These are phyloP conservation scores for Cladosporium sp. DNA, from an alignment of 2,329 filamentous ascomycete genomes.

Conservation along the genomic window DNA sequence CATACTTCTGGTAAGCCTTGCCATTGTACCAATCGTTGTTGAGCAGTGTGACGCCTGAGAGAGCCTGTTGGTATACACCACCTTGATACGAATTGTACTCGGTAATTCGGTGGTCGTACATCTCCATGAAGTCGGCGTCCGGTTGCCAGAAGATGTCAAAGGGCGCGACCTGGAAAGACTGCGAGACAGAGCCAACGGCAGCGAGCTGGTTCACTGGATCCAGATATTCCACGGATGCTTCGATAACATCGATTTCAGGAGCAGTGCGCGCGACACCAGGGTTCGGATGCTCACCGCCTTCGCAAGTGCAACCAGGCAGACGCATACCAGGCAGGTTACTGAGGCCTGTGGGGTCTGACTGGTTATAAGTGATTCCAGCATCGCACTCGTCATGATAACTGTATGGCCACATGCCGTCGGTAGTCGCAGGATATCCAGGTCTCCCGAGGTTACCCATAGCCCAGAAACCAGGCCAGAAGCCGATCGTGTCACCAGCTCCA, in stretches of 20 bases:
- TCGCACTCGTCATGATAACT: conserved; percentile 49
- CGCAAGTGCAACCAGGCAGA: conserved; percentile 43
- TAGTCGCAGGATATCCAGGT: conserved; percentile 50
- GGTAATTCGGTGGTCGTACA: conserved; percentile 46
- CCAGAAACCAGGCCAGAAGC: conserved; percentile 53
- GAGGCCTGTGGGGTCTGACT: conserved; percentile 41
- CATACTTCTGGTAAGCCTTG: conserved; percentile 51
- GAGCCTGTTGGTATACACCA: conserved; percentile 53
- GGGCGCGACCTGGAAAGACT: conserved; percentile 48
- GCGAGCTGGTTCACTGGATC: conserved; percentile 33
- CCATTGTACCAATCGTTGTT: conserved; percentile 56
- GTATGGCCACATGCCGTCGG: conserved; percentile 54
- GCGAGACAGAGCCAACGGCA: conserved; percentile 43
- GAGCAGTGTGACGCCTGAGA: conserved; percentile 52
- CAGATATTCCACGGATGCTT: conserved; percentile 37
- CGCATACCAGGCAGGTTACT: conserved; percentile 43
- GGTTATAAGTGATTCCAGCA: conserved; percentile 47
- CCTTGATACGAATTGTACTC: conserved; percentile 50
- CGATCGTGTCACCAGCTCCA: conserved; percentile 46
- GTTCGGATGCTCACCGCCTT: conserved; percentile 44
- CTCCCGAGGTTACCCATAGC: conserved; percentile 53
- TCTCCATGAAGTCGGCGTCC: conserved; percentile 50
- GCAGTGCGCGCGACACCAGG: conserved; percentile 45
- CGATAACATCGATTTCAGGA: conserved; percentile 48
- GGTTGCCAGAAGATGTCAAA: conserved; percentile 51